Conservation (phyloP, 2,329 filamentous ascomycete genomes). For the Ceratocystis colombiana region DNA sequence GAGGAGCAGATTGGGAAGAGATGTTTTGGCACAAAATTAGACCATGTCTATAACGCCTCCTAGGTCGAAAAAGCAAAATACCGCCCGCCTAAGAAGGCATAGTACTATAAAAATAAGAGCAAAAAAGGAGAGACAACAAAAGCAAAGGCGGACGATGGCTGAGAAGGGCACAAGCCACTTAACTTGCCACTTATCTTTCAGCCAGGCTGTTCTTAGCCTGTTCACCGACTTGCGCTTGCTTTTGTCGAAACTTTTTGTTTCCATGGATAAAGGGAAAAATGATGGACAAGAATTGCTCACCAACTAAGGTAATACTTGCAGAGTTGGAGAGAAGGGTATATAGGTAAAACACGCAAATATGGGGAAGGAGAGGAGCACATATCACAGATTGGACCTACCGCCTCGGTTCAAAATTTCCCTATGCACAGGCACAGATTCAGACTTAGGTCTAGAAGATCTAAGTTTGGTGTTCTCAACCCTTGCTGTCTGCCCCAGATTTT, state of each 20-base stretch:
- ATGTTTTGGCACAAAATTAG: not conserved
- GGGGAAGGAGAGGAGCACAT: not conserved
- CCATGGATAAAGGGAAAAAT: not conserved
- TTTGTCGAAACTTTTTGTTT: not conserved
- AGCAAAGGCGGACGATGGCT: not conserved
- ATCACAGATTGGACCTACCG: conserved; percentile 13
- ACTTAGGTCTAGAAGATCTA: not conserved
- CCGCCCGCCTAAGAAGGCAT: not conserved
- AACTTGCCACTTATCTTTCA: conserved; percentile 5
- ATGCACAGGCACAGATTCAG: not conserved
- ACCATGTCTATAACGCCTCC: not conserved
- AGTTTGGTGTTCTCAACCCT: not conserved
- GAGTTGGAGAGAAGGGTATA: not conserved
- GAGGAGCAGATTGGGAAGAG: not conserved
- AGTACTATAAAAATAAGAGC: not conserved
- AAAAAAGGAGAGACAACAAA: conserved; percentile 2
- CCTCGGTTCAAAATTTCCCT: not conserved
- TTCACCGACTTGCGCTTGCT: not conserved
- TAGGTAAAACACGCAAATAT: not conserved
- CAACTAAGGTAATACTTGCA: not conserved
- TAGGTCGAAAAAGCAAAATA: not conserved
- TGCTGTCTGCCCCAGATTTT: conserved; percentile 7
- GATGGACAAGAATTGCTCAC: too few species aligned
- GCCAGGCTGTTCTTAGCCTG: not conserved
- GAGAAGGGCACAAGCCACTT: not conserved